A percentile compares a stretch with the other conserved stretches of the same genome.
Conservation (phyloP, 768 basidiomycete species). For the Leccinellum luteum region DNA sequence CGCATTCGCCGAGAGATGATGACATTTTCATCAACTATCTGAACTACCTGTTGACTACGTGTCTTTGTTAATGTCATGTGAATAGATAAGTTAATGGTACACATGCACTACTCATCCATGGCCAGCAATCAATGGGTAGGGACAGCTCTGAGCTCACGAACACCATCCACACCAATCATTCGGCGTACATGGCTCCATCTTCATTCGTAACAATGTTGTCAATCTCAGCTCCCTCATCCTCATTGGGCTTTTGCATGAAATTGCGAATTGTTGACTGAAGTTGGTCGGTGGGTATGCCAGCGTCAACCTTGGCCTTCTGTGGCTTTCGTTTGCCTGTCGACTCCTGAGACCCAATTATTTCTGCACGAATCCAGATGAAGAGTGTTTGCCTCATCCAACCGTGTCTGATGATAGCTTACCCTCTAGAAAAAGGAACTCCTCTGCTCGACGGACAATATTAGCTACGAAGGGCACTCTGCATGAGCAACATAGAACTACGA, state of each 20-base stretch:
- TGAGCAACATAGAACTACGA: neutral
- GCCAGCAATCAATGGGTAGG: neutral
- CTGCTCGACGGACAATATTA: slow-evolving; percentile 58
- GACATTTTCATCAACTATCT: neutral
- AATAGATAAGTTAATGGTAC: slow-evolving; percentile 9
- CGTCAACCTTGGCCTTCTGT: slow-evolving; percentile 28
- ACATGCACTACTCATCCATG: neutral
- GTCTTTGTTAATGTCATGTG: neutral
- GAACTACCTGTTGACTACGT: neutral
- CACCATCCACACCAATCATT: slow-evolving; percentile 13
- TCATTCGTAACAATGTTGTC: slow-evolving; percentile 51
- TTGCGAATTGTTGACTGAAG: slow-evolving; percentile 44
- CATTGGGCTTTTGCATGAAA: slow-evolving; percentile 39
- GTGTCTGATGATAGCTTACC: slow-evolving; percentile 39
- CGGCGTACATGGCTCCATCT: slow-evolving; percentile 57
- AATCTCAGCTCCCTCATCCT: slow-evolving; percentile 21
- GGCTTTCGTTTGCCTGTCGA: slow-evolving; percentile 43
- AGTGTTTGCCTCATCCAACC: neutral
- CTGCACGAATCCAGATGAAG: slow-evolving; percentile 30
- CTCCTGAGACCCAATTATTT: slow-evolving; percentile 58
- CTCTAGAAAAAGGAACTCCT: slow-evolving; percentile 78
- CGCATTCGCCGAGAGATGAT: slow-evolving; percentile 46
- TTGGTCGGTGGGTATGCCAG: slow-evolving; percentile 13
- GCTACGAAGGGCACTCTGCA: slow-evolving; percentile 38
- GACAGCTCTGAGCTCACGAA: neutral